A percentile compares a stretch with the other conserved stretches of the same genome.
These are phyloP conservation scores for Raphanus hybrid DNA, from an alignment of 441 rosid species.

Conservation along the genomic window DNA sequence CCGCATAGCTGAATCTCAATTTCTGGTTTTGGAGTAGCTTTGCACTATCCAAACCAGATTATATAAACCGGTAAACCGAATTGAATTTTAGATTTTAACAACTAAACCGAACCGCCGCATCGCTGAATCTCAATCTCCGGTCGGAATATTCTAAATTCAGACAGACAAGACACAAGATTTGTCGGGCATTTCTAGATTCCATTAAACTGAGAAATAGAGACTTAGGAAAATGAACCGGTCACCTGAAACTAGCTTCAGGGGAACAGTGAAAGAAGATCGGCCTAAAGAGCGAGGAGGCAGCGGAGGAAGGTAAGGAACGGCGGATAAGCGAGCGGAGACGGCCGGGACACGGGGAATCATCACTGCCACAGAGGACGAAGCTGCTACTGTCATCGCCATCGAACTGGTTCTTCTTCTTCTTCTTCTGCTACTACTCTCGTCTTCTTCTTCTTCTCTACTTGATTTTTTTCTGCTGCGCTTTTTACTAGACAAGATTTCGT, in stretches of 20 bases:
- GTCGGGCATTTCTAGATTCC: not conserved
- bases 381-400: slow-evolving; percentile 68
- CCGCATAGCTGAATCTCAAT: not conserved
- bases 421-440: not conserved
- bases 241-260: slow-evolving; percentile 59
- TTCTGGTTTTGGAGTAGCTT: not conserved
- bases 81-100: not conserved
- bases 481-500: slow-evolving; percentile 38
- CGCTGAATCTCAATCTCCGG: not conserved
- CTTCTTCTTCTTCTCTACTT: slow-evolving; percentile 1
- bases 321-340: slow-evolving; percentile 52
- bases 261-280: slow-evolving; percentile 49
- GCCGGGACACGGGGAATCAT: slow-evolving; percentile 45
- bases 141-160: not conserved
- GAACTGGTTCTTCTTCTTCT: slow-evolving; percentile 32
- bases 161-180: not conserved
- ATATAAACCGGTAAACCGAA: not conserved
- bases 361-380: slow-evolving; percentile 68
- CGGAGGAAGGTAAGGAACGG: slow-evolving; percentile 59
- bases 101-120: not conserved
- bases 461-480: slow-evolving; percentile 22
- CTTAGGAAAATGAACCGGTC: not conserved
- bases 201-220: not conserved
- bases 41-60: not conserved
- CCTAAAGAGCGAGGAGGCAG: slow-evolving; percentile 46